Base-by-base conservation (phyloP, 345 rosid genomes). In the Cardiospermum halicacabum region DNA sequence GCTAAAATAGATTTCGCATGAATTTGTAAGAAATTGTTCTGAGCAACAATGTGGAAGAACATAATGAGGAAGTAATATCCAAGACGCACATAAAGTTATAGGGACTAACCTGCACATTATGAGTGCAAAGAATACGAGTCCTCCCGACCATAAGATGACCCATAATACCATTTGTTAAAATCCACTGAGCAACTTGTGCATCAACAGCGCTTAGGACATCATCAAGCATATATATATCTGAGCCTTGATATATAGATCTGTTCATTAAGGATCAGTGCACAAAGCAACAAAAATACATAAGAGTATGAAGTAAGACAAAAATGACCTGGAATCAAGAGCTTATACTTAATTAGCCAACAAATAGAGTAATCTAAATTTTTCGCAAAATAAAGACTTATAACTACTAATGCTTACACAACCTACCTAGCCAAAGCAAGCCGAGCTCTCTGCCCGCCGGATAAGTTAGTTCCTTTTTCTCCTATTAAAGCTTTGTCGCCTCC, bases 341-440 rank as follows among this genome's bases (percentile, higher is more conserved):
- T 13, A 18, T 18, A 47, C 51, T 16, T 5, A 47, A 19, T 5
- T 47, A 19, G 51, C 51, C 51, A 16, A 47, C 50, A n/a, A 47
- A 16, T 18, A 47, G 24, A 47, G 22, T 18, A 19, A 47, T 16
- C 7, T 5, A 16, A 18, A 47, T 47, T 13, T 16, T 47, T 10
- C 51, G n/a, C 19, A 47, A 47, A 47, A 47, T 18, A 9, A 47
- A 47, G 24, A 24, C 51, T 18, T 21, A 18, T 47, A 47, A 47
- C 51, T 47, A 21, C n/a, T 47, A 47, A 47, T 47, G 51, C 51
- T 47, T 24, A 47, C 39, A 62, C 58, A 75, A 92, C 98, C 97
- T 89, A 92, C 98, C 97, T 89, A 54, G 98, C 96, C 69, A 89
- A 76, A 63, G 96, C 97, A 80, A 92, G 89, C 22, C 98, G 93